These are phyloP conservation scores for Fennellomyces sp. DNA, from an alignment of 371 early-diverging fungal genomes.

Conservation along the genomic window DNA sequence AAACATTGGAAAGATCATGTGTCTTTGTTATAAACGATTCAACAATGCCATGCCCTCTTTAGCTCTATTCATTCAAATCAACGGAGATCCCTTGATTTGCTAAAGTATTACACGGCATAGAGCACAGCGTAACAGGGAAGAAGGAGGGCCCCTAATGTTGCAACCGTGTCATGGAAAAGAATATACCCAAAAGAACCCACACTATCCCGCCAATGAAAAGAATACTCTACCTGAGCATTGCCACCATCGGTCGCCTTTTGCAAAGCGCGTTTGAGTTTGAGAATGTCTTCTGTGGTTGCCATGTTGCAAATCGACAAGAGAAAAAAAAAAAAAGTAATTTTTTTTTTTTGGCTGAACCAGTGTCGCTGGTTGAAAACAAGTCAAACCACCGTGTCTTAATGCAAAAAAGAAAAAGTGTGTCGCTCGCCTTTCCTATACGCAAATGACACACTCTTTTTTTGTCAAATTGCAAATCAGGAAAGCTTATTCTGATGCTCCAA, in stretches of 20 bases:
- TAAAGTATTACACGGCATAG: too few species aligned
- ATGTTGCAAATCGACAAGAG: conserved; percentile 3
- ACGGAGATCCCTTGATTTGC: neutral
- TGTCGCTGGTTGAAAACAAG: too few species aligned
- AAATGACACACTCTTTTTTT: too few species aligned
- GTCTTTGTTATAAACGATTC: neutral
- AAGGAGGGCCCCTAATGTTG: conserved; percentile 4
- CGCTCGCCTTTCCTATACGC: too few species aligned
- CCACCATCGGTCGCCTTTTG: conserved; percentile 19
- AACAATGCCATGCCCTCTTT: too few species aligned
- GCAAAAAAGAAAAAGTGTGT: neutral
- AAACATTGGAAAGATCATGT: neutral
- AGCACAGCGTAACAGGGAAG: neutral
- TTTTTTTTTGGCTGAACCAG: conserved; percentile 1
- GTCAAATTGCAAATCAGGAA: too few species aligned
- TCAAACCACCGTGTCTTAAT: too few species aligned
- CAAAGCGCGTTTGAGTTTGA: conserved; percentile 23
- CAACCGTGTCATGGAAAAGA: conserved; percentile 3
- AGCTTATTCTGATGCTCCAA: too few species aligned
- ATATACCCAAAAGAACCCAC: neutral
- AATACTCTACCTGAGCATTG: conserved; percentile 12
- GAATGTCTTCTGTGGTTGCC: conserved; percentile 17
- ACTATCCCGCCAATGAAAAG: neutral
- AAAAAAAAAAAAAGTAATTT: conserved; percentile 3
- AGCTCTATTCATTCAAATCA: too few species aligned